A percentile compares a stretch with the other conserved stretches of the same genome.
phyloP scores from a whole-genome alignment of 305 asterid species.

The Fraxinus ornus region DNA sequence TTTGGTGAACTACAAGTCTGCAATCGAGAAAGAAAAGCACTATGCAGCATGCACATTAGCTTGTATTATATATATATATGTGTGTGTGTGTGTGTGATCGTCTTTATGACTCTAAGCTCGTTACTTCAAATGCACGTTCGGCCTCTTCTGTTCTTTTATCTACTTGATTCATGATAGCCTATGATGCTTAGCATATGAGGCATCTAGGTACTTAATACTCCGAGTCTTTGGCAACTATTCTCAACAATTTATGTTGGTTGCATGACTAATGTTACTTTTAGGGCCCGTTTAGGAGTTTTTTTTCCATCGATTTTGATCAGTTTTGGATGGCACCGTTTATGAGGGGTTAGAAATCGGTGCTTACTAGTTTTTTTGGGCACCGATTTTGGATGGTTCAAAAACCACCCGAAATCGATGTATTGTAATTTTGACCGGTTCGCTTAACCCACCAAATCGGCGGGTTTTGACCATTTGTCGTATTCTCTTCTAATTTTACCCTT shows the following conservation, averaged over 20 bases:
- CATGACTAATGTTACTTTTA: conserved; percentile 12
- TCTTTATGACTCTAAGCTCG: background rate
- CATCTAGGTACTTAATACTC: background rate
- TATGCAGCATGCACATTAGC: background rate
- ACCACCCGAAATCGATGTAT: too few relatives aligned
- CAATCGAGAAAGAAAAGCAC: background rate
- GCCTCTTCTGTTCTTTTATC: background rate
- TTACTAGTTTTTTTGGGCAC: too few relatives aligned
- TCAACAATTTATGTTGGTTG: conserved; percentile 3
- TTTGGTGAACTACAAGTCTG: background rate
- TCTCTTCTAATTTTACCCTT: too few relatives aligned
- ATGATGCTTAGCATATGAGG: conserved; percentile 8
- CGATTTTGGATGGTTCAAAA: too few relatives aligned
- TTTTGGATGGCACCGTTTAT: too few relatives aligned
- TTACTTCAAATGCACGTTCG: background rate
- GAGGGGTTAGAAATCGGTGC: too few relatives aligned
- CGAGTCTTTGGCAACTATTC: background rate
- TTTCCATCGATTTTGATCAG: too few relatives aligned
- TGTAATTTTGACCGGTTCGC: too few relatives aligned
- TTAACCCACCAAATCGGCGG: too few relatives aligned
- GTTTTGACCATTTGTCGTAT: too few relatives aligned
- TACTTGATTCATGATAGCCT: background rate
- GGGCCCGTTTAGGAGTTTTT: background rate
- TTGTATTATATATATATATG: background rate
- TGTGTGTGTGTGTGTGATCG: background rate